These are phyloP conservation scores for Cocos nucifera DNA, from an alignment of 176 grass and related monocot species.

Conservation along the genomic window DNA sequence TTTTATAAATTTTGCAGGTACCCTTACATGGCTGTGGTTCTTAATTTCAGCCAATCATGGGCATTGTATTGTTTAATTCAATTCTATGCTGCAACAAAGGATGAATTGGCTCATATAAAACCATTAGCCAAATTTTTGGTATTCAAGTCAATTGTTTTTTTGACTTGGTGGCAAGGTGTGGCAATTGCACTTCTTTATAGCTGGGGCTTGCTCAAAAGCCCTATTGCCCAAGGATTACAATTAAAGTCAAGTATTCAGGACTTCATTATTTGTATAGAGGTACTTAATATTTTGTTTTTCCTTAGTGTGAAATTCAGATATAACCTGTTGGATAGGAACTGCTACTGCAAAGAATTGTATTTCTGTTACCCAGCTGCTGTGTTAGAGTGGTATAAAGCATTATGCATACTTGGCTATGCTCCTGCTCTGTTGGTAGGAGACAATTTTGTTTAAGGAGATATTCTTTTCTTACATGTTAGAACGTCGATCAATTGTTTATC, in stretches of 20 bases:
- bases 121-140: conserved; percentile 87
- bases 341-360: too few species aligned
- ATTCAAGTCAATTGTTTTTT: conserved; percentile 97
- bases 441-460: too few species aligned
- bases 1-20: conserved; percentile 51
- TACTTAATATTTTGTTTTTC: conserved; percentile 34
- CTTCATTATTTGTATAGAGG: conserved; percentile 99
- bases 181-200: conserved; percentile 72
- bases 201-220: conserved; percentile 67
- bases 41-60: conserved; percentile 98
- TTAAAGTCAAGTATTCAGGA: conserved; percentile 95
- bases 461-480: too few species aligned
- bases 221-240: conserved; percentile 72
- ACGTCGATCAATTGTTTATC: too few species aligned
- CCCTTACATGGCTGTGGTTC: conserved; percentile 73
- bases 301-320: conserved; percentile 18
- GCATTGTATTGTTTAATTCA: conserved; percentile 90
- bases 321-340: neutral
- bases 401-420: too few species aligned
- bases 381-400: too few species aligned
- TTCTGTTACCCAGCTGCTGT: too few species aligned
- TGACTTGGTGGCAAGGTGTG: conserved; percentile 97
- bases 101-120: conserved; percentile 86
- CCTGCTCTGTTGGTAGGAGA: too few species aligned
- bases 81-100: conserved; percentile 89